A percentile compares a stretch with the other conserved stretches of the same genome.
These are phyloP conservation scores for Crotalaria pallida DNA, from an alignment of 306 rosid species.

Conservation along the genomic window DNA sequence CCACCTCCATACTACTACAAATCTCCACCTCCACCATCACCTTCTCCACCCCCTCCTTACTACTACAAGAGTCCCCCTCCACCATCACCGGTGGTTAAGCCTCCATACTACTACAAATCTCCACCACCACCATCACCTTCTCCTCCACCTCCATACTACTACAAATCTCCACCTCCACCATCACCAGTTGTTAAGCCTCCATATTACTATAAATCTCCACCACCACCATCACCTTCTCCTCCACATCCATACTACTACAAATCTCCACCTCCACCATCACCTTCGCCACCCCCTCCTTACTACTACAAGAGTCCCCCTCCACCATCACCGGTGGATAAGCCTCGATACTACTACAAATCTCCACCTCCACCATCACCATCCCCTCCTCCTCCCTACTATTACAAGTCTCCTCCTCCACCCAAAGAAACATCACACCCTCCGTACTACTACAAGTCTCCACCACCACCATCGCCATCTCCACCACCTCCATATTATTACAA, in stretches of 20 bases:
- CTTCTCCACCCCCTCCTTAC: background rate
- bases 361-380: slow-evolving; percentile 11
- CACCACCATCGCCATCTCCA: slow-evolving; percentile 10
- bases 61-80: slow-evolving; percentile 3
- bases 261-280: background rate
- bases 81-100: background rate
- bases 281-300: background rate
- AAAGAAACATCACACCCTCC: background rate
- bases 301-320: slow-evolving; percentile 16
- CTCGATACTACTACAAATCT: background rate
- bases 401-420: background rate
- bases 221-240: background rate
- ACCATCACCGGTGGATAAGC: background rate
- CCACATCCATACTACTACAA: background rate
- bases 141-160: background rate
- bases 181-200: background rate
- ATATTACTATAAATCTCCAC: background rate
- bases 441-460: background rate
- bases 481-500: slow-evolving; percentile 14
- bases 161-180: slow-evolving; percentile 23
- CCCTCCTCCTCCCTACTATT: background rate
- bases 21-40: slow-evolving; percentile 21
- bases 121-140: background rate
- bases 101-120: background rate
- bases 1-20: background rate